phyloP scores from a whole-genome alignment of 495 filamentous ascomycete species.

The Aspergillus conjunctus region DNA sequence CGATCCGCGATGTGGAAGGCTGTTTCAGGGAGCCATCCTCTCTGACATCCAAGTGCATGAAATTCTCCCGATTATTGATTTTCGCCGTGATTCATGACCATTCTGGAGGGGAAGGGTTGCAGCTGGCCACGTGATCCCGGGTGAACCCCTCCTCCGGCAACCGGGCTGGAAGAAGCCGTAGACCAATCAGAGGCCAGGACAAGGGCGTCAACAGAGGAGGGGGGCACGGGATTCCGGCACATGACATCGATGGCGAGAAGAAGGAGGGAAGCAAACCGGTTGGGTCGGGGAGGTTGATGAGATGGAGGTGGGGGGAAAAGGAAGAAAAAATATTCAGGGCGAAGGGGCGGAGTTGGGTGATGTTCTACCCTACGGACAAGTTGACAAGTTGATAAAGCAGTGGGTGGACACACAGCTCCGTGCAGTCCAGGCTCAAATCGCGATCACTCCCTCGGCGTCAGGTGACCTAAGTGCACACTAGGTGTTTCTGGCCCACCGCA shows the following conservation, averaged over 20 bases:
- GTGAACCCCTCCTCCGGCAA: conserved; percentile 30
- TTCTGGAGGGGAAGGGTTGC: conserved; percentile 18
- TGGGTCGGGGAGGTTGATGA: conserved; percentile 9
- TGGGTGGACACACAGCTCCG: not conserved
- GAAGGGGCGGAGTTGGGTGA: too few species aligned
- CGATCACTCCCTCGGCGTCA: conserved; percentile 26
- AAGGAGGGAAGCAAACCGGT: conserved; percentile 26
- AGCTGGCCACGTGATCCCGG: conserved; percentile 32
- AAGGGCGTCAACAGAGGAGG: conserved; percentile 28
- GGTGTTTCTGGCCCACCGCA: conserved; percentile 31
- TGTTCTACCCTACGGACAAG: too few species aligned
- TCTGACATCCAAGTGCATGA: not conserved
- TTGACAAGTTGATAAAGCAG: not conserved
- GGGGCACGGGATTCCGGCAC: conserved; percentile 50
- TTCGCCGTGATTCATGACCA: not conserved
- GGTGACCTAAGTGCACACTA: conserved; percentile 39
- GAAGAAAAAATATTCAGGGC: not conserved
- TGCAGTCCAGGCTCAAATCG: not conserved
- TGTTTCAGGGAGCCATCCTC: not conserved
- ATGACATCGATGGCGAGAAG: conserved; percentile 34
- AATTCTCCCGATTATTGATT: not conserved
- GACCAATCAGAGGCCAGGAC: conserved; percentile 36
- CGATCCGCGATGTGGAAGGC: conserved; percentile 2
- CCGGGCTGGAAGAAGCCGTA: conserved; percentile 19
- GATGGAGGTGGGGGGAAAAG: not conserved